These are phyloP conservation scores for Cercis canadensis DNA, from an alignment of 306 rosid species.

Conservation along the genomic window DNA sequence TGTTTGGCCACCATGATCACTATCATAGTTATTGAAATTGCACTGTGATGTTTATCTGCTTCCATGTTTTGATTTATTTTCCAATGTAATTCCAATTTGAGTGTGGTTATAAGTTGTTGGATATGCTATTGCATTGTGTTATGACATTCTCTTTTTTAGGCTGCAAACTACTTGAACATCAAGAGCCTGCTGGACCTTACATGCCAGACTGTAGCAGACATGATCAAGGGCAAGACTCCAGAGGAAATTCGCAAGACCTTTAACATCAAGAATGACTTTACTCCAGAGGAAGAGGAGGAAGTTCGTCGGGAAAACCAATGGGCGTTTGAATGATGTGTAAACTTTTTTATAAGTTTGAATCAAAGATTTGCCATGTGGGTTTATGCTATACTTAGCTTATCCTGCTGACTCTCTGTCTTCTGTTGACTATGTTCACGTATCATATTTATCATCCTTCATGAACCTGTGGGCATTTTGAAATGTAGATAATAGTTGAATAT, in stretches of 20 bases:
- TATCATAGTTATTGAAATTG: too few species aligned
- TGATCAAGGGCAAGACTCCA: conserved; percentile 84
- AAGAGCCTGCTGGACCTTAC: conserved; percentile 78
- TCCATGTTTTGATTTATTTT: not conserved
- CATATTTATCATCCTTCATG: conserved; percentile 19
- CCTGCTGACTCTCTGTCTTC: conserved; percentile 26
- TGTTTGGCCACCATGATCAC: too few species aligned
- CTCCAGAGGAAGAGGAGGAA: conserved; percentile 83
- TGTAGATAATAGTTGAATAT: conserved; percentile 55
- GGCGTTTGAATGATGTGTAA: conserved; percentile 68
- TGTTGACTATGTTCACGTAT: conserved; percentile 34
- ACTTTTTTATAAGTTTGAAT: not conserved
- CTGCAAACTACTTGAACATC: conserved; percentile 84
- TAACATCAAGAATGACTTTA: conserved; percentile 77
- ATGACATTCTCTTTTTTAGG: conserved; percentile 46
- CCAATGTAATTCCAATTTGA: not conserved
- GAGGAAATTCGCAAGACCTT: conserved; percentile 83
- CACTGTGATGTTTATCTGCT: not conserved
- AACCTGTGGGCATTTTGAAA: conserved; percentile 36
- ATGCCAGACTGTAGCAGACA: conserved; percentile 80
- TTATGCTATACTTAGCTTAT: conserved; percentile 37
- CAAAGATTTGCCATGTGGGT: conserved; percentile 30
- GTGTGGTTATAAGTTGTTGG: not conserved
- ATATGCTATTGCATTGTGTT: not conserved
- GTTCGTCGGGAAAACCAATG: conserved; percentile 84